Percentiles rank a stretch among this genome's conserved stretches.
These are phyloP conservation scores for Aspergillus cristatus DNA, from an alignment of 495 filamentous ascomycete genomes.

Conservation along the genomic window DNA sequence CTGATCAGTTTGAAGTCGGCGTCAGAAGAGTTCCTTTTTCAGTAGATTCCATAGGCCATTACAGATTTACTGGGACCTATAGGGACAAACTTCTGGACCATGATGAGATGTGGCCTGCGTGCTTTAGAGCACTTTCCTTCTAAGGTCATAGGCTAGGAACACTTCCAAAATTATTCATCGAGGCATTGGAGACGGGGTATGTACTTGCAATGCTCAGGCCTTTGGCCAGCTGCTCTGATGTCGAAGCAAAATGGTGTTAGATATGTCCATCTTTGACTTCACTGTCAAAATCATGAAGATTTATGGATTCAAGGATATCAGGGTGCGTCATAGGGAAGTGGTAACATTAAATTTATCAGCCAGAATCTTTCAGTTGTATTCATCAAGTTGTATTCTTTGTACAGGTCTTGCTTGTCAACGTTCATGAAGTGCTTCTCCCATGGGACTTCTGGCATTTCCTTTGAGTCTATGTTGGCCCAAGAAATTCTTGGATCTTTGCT, in stretches of 20 bases:
- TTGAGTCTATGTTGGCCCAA: conserved; percentile 42
- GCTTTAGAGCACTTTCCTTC: not conserved
- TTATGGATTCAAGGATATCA: conserved; percentile 34
- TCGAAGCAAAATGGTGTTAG: conserved; percentile 33
- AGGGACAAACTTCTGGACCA: conserved; percentile 41
- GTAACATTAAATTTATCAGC: conserved; percentile 62
- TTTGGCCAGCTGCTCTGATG: conserved; percentile 26
- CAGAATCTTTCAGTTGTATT: conserved; percentile 46
- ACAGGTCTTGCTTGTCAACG: conserved; percentile 35
- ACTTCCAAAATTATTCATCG: conserved; percentile 40
- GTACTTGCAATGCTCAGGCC: conserved; percentile 30
- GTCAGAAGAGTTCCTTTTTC: conserved; percentile 25
- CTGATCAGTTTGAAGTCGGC: conserved; percentile 25
- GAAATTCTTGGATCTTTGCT: no score
- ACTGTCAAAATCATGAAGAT: conserved; percentile 36
- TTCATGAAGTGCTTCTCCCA: conserved; percentile 39
- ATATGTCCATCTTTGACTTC: conserved; percentile 31
- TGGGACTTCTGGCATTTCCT: conserved; percentile 26
- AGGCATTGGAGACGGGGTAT: conserved; percentile 36
- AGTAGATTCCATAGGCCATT: conserved; percentile 40
- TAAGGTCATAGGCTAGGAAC: not conserved
- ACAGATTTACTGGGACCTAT: conserved; percentile 20
- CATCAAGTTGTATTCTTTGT: conserved; percentile 49
- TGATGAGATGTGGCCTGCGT: conserved; percentile 36
- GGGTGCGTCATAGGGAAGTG: conserved; percentile 44